Base-by-base conservation (phyloP, 2,329 filamentous ascomycete genomes). In the Xylariaceae sp. region DNA sequence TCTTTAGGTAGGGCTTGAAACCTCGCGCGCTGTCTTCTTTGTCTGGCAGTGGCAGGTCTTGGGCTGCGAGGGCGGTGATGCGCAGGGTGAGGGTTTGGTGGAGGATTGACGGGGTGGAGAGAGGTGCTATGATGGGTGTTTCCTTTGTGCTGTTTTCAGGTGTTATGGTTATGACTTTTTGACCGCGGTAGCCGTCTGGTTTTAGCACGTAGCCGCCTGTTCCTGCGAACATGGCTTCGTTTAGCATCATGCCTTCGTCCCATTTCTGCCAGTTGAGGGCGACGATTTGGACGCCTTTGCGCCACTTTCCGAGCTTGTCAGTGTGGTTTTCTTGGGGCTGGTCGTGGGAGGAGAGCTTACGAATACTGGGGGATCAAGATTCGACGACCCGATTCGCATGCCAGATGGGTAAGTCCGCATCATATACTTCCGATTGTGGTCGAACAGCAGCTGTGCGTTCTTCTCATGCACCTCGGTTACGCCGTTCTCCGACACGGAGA, bases 231-330 rank as follows among this genome's bases (percentile, higher is more conserved):
- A 96, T 94, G 61, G 84, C 92, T 65, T 94, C 86, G 66, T 97
- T 97, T 13, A 96, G 80, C 93, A 97, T 97, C 86, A 95, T 95
- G 31, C 90, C 91, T 61, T 90, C 87, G 64, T 97, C 91, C 69
- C 88, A 86, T 55, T 86, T 87, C 70, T 97, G 92, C 90, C 92
- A 97, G 72, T 97, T 97, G 55, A 97, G 75, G 0, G 92, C 92
- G 1, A 95, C 90, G 61, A 97, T 87, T 70, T 97, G 92, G 3
- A 95, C 87, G 13, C 92, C 92, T 58, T 89, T 86, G 31, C 90
- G 81, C 92, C 92, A 97, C 56, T 59, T 31, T 31, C 36, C 2
- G 14, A 34, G 16, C 7, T 17, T 14, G 40, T 58, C 51, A 58
- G 56, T 42, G 19, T 38, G 16, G 31, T 18, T 16, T 9, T 19